Evolutionary conservation across 768 basidiomycete species (phyloP), one percentile per base, ranked within the genome.

Genomic region (Phallus indusiatus): DNA sequence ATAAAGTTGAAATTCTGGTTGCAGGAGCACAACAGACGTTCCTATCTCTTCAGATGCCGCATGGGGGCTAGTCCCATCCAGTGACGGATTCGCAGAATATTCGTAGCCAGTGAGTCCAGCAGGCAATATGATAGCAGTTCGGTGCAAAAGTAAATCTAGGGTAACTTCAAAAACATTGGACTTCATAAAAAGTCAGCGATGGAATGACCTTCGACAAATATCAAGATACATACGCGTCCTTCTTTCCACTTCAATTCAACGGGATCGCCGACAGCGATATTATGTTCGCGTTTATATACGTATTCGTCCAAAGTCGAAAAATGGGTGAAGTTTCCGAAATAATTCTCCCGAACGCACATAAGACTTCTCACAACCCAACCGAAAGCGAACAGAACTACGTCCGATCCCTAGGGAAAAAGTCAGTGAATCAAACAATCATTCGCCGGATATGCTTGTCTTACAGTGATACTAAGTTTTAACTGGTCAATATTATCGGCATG

Each of bases 281-380:
- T 79, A 54, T 74, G 75, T 48, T 73, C 76, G 47, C 83, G 78
- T 66, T 84, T 87, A 55, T 85, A 81, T 50, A 92, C 74, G 68
- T 92, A 95, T 73, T 98, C 95, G 20, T 79, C 80, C 47, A 92
- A 76, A 0, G 91, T 96, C 2, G 86, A 85, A 65, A 94, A 97
- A 64, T 95, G 89, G 1, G 93, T 96, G 71, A 96, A 98, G 5
- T 82, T 79, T 11, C 95, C 95, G 53, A 97, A 83, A 71, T 98
- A 98, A 71, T 97, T 97, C 66, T 95, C 92, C 50, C 88, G 84
- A 60, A 96, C 67, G 46, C 86, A 82, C 83, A 98, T 88, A 63
- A 95, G 78, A 67, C 92, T 85, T 37, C 94, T 83, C 61, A 94
- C 80, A 1, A 84, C 84, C 94, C 94, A 96, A 21, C 93, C 94